Conservation (phyloP, 164 flowering plant species). For the Pachysandra terminalis region DNA sequence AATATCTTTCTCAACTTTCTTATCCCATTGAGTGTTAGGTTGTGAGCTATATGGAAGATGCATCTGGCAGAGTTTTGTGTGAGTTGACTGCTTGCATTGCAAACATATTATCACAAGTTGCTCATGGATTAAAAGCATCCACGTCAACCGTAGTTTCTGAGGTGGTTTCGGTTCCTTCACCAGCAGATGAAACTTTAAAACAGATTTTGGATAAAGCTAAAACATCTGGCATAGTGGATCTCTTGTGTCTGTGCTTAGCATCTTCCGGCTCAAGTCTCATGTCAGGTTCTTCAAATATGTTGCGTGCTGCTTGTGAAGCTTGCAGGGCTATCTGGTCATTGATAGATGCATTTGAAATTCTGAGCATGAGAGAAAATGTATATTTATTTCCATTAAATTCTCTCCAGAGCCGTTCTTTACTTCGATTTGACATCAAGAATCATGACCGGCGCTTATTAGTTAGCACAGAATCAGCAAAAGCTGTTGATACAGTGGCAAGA, state of each 20-base stretch:
- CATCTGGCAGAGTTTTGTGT: slow-evolving; percentile 59
- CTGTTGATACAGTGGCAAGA: slow-evolving; percentile 50
- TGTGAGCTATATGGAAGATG: slow-evolving; percentile 43
- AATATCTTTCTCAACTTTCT: slow-evolving; percentile 12
- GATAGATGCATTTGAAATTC: slow-evolving; percentile 59
- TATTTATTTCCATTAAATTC: slow-evolving; percentile 57
- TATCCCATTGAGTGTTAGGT: slow-evolving; percentile 40
- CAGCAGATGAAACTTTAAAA: slow-evolving; percentile 35
- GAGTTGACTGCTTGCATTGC: slow-evolving; percentile 72
- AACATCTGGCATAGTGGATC: slow-evolving; percentile 56
- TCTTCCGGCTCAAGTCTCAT: slow-evolving; percentile 67
- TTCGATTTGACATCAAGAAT: slow-evolving; percentile 42
- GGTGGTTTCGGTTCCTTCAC: slow-evolving; percentile 27
- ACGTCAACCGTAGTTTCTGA: slow-evolving; percentile 20
- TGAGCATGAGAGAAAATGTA: slow-evolving; percentile 35
- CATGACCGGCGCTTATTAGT: slow-evolving; percentile 31
- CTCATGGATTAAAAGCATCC: slow-evolving; percentile 46
- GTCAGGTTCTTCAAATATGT: slow-evolving; percentile 67
- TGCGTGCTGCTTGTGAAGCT: slow-evolving; percentile 84
- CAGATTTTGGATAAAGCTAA: slow-evolving; percentile 65
- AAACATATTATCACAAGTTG: slow-evolving; percentile 42
- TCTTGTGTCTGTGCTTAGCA: slow-evolving; percentile 56
- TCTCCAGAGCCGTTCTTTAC: slow-evolving; percentile 38
- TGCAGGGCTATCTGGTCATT: slow-evolving; percentile 85
- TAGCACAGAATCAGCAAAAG: slow-evolving; percentile 47